Percentiles rank a stretch among this genome's conserved stretches.
Conservation (phyloP, 805 yeast species). For the Wickerhamomyces mucosus region DNA sequence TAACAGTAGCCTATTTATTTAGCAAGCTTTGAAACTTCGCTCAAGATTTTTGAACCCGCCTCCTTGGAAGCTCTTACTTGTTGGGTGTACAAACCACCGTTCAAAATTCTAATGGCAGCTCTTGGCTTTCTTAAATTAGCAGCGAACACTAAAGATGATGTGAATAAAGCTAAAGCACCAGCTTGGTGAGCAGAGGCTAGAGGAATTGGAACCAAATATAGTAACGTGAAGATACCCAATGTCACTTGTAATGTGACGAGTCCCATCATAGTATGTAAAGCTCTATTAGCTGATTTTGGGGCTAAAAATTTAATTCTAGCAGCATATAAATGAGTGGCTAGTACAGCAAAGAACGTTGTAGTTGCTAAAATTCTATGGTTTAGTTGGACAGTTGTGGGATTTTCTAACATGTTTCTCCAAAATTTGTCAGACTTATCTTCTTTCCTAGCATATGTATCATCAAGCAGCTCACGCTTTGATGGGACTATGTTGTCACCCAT, state of each 20-base stretch:
- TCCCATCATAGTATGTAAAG: slow-evolving; percentile 69
- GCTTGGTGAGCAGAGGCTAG: slow-evolving; percentile 96
- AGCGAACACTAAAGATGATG: slow-evolving; percentile 60
- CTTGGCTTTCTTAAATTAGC: slow-evolving; percentile 53
- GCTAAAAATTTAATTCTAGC: slow-evolving; percentile 40
- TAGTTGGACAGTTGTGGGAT: slow-evolving; percentile 92
- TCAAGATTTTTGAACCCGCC: slow-evolving; percentile 23
- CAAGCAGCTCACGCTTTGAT: slow-evolving; percentile 65
- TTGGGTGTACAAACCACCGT: slow-evolving; percentile 25
- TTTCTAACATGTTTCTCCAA: slow-evolving; percentile 92
- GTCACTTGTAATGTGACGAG: slow-evolving; percentile 75
- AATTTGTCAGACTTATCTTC: slow-evolving; percentile 62
- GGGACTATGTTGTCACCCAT: slow-evolving; percentile 89
- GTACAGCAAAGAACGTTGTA: slow-evolving; percentile 63
- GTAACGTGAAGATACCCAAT: slow-evolving; percentile 77
- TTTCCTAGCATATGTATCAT: slow-evolving; percentile 58
- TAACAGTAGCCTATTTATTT: slow-evolving; percentile 6
- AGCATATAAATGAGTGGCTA: slow-evolving; percentile 65
- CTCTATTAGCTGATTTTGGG: slow-evolving; percentile 47
- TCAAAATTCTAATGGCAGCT: slow-evolving; percentile 26
- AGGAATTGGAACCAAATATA: slow-evolving; percentile 86
- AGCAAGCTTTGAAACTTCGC: slow-evolving; percentile 27
- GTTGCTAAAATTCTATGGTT: slow-evolving; percentile 82
- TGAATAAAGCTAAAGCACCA: slow-evolving; percentile 84
- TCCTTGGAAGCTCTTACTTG: slow-evolving; percentile 15